Evolutionary conservation across 768 basidiomycete species (phyloP), one percentile per base, ranked within the genome.

Genomic region (Phlebiopsis gigantea): DNA sequence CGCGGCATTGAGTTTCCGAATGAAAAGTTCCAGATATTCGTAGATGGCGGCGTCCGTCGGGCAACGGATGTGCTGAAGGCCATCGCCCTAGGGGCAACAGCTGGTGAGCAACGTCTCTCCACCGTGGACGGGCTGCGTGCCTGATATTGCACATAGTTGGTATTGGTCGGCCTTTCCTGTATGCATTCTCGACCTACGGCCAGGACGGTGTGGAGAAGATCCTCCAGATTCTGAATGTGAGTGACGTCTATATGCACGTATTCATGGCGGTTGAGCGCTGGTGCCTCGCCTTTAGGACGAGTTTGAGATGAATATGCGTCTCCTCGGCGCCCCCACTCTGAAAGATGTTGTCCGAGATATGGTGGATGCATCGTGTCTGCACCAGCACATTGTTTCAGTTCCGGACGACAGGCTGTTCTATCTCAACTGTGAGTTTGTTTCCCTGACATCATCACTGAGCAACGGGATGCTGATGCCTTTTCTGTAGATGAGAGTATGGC

Each of bases 271-370:
- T 28, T 45, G 46, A 25, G 30, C 21, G 29, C 42, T 55, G 22
- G 43, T 45, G 5, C 14, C 30, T 24, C 21, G 34, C 22, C 43
- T 14, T 17, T 63, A 96, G 92, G 91, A 93, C 63, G 95, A 98
- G 71, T 91, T 98, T 64, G 90, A 94, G 74, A 97, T 97, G 94
- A 93, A 94, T 73, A 80, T 97, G 83, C 87, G 93, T 8, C 75
- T 97, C 2, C 72, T 98, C 30, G 95, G 95, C 5, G 93, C 93
- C 0, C 82, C 79, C 5, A 87, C 82, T 0, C 71, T 97, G 44
- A 78, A 79, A 47, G 91, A 97, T 39, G 73, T 97, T 50, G 81
- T 84, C 0, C 90, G 88, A 0, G 81, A 84, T 42, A 93, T 98
- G 93, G 91, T 97, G 4, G 92, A 97, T 58, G 83, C 84, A 4